Evolutionary conservation across 2,329 filamentous ascomycete species (phyloP), one percentile per base, ranked within the genome.

Genomic region (Colletotrichum falcatum): DNA sequence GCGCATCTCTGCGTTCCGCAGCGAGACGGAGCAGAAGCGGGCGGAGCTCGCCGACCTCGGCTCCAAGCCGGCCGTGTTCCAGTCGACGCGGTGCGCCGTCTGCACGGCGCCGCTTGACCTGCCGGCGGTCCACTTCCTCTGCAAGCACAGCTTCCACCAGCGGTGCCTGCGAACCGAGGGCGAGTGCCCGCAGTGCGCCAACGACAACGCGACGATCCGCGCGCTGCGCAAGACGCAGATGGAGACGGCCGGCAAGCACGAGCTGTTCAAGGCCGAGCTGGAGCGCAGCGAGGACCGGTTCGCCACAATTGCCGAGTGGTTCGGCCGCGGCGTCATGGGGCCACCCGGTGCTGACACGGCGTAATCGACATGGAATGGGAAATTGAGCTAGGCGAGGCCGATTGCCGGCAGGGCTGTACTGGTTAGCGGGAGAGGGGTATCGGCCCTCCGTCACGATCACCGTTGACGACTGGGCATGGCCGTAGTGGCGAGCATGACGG

Each of bases 141-240:
- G 96, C 84, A 97, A 97, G 80, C 96, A 99, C 80, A 95, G 92
- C 71, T 99, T 98, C 85, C 96, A 99, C 79, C 94, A 97, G 82
- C 88, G 93, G 55, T 99, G 95, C 80, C 83, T 99, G 77, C 83
- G 86, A 61, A 79, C 79, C 16, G 83, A 82, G 2, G 81, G 79
- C 42, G 94, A 98, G 80, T 99, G 96, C 78, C 94, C 95, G 12
- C 87, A 94, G 42, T 99, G 96, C 77, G 90, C 92, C 33, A 87
- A 89, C 26, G 91, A 93, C 72, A 98, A 98, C 77, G 90, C 94
- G 28, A 96, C 95, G 1, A 94, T 98, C 68, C 89, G 92, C 72
- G 94, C 95, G 66, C 95, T 98, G 79, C 89, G 94, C 71, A 88
- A 90, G 76, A 92, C 93, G 23, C 96, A 99, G 83, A 89, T 94